Evolutionary conservation across 192 early-diverging fungal genomes (phyloP).

Genomic region (Spizellomyces sp.): DNA sequence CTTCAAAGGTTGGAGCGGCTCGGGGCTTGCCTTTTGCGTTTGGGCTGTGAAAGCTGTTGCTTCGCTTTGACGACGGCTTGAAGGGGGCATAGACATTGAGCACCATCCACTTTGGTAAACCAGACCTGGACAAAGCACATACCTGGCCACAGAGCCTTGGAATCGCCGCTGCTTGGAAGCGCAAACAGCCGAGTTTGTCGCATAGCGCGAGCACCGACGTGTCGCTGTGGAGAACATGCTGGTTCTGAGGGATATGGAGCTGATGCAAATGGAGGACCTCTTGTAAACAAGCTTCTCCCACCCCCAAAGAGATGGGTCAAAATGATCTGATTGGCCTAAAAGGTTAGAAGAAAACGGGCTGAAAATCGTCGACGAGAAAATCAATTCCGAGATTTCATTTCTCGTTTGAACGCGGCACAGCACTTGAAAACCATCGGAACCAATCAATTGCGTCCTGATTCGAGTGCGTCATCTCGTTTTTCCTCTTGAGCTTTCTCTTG

Average conservation of each 20-base stretch:
- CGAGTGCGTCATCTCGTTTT: too few relatives aligned
- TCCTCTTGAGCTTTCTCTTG: too few relatives aligned
- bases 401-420: too few relatives aligned
- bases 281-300: too few relatives aligned
- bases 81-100: neutral
- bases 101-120: neutral
- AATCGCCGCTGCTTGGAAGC: neutral
- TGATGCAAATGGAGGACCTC: too few relatives aligned
- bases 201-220: neutral
- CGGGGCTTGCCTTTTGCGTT: neutral
- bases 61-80: neutral
- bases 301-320: too few relatives aligned
- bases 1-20: neutral
- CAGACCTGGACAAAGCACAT: neutral
- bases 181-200: conserved; percentile 1
- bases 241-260: neutral
- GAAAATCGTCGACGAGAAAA: too few relatives aligned
- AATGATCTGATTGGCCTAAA: too few relatives aligned
- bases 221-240: conserved; percentile 3
- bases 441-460: too few relatives aligned
- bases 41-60: neutral
- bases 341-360: too few relatives aligned
- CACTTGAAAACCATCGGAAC: too few relatives aligned
- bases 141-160: neutral
- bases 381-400: too few relatives aligned